Evolutionary conservation across 2,329 filamentous ascomycete species (phyloP), one percentile per base, ranked within the genome.

Genomic region (Fusarium caatingaense): DNA sequence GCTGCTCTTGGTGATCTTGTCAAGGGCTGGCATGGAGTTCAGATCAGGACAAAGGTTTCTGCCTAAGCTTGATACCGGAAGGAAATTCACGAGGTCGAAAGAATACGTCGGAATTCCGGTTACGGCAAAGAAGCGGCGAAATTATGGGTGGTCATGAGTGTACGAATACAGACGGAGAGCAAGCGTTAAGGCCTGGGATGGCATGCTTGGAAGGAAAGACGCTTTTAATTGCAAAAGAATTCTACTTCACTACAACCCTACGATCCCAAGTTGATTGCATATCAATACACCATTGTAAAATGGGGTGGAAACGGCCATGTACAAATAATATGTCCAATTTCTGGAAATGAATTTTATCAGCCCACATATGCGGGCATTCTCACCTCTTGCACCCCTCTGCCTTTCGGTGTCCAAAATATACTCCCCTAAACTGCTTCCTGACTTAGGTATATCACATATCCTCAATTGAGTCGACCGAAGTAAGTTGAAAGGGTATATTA

Each of bases 11-110:
- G 88, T 6, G 92, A 94, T 55, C 85, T 93, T 79, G 89, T 96
- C 75, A 93, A 92, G 83, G 82, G 83, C 41, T 96, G 93, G 93
- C 93, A 97, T 80, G 93, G 93, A 11, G 86, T 96, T 64, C 92
- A 95, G 82, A 83, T 97, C 74, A 89, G 89, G 79, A 96, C 93
- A 25, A 90, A 86, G 76, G 87, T 80, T 21, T 77, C 80, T 5
- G 50, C 74, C 15, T 70, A 72, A 37, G 60, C 58, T 34, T 70
- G 27, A 67, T 32, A 27, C 27, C 27, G 6, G 28, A 23, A 23
- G 34, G 10, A 7, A 32, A 12, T 15, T 3, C 20, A 15, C 27
- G 13, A 20, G 8, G 10, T 10, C 6, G 15, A 10, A 37, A n/a
- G 8, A 13, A 9, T n/a, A 8, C 8, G 2, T 25, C 5, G 16